phyloP scores from a whole-genome alignment of 2,329 filamentous ascomycete genomes.

The Thielaviopsis euricoi region DNA sequence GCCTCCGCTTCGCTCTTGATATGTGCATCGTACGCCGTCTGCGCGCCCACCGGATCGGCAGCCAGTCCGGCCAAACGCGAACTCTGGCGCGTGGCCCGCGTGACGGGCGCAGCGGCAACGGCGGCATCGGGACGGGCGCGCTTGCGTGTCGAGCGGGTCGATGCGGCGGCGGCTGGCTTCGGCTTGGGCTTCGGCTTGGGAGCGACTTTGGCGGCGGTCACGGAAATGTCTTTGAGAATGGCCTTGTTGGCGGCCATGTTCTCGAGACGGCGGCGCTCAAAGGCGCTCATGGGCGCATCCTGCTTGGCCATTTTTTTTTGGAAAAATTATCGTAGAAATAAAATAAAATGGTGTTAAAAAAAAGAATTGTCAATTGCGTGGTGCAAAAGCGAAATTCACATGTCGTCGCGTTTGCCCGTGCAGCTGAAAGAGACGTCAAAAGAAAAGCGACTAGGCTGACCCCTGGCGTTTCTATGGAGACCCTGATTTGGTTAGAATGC shows the following conservation, averaged over 20 bases:
- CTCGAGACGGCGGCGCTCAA: slow-evolving; percentile 68
- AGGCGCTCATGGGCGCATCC: slow-evolving; percentile 50
- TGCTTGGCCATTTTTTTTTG: slow-evolving; percentile 28
- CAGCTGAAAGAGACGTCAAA: background rate
- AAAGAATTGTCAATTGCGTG: too few relatives aligned
- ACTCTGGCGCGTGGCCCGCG: slow-evolving; percentile 38
- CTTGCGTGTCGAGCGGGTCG: background rate
- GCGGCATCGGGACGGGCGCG: slow-evolving; percentile 18
- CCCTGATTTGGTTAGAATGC: background rate
- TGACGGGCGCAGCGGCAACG: slow-evolving; percentile 20
- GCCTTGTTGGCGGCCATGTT: slow-evolving; percentile 80
- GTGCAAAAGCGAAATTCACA: too few relatives aligned
- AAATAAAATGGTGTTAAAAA: too few relatives aligned
- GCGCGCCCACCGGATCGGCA: slow-evolving; percentile 26
- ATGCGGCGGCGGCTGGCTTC: slow-evolving; percentile 21
- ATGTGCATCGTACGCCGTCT: slow-evolving; percentile 31
- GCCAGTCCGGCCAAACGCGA: slow-evolving; percentile 40
- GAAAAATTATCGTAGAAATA: too few relatives aligned
- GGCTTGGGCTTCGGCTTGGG: slow-evolving; percentile 20
- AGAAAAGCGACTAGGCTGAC: background rate
- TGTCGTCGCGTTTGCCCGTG: too few relatives aligned
- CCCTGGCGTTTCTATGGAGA: background rate
- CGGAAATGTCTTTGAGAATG: slow-evolving; percentile 59
- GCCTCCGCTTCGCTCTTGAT: slow-evolving; percentile 21
- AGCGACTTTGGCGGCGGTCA: slow-evolving; percentile 48